These are phyloP conservation scores for Torulaspora indica DNA, from an alignment of 805 yeast species.

Conservation along the genomic window DNA sequence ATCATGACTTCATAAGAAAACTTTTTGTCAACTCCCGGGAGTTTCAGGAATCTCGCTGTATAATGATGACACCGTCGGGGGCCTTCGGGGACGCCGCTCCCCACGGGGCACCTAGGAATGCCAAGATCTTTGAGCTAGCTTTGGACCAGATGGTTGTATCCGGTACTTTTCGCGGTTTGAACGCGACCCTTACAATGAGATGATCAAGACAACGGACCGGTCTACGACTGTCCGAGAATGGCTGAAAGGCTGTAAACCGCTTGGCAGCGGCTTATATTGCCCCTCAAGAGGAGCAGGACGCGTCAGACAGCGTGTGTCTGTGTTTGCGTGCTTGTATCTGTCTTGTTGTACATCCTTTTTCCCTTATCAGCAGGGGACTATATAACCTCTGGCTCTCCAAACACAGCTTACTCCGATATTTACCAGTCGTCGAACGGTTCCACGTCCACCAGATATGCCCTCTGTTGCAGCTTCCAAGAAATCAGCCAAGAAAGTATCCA, in stretches of 20 bases:
- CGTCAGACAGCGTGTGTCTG: not conserved
- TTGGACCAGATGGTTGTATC: no score
- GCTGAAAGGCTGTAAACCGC: not conserved
- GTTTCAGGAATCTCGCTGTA: no score
- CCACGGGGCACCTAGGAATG: no score
- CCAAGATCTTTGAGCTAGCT: no score
- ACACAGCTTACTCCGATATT: not conserved
- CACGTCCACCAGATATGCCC: not conserved
- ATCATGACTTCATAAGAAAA: no score
- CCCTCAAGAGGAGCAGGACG: not conserved
- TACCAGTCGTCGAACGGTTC: not conserved
- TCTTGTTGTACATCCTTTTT: constrained; percentile 1
- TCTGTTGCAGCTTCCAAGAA: constrained; percentile 7
- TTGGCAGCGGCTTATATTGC: not conserved
- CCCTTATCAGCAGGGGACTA: constrained; percentile 5
- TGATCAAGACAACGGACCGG: not conserved
- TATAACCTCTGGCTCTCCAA: not conserved
- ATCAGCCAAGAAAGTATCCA: constrained; percentile 2
- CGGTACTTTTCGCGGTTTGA: constrained; percentile 5
- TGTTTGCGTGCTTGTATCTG: not conserved
- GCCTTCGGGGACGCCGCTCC: no score
- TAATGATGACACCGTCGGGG: no score
- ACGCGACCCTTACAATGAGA: constrained; percentile 2
- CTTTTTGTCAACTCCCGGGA: no score
- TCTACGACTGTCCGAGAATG: not conserved